Evolutionary conservation across 1,139 yeast genomes (phyloP).

Genomic region (Spencermartinsiella ligniputridi): DNA sequence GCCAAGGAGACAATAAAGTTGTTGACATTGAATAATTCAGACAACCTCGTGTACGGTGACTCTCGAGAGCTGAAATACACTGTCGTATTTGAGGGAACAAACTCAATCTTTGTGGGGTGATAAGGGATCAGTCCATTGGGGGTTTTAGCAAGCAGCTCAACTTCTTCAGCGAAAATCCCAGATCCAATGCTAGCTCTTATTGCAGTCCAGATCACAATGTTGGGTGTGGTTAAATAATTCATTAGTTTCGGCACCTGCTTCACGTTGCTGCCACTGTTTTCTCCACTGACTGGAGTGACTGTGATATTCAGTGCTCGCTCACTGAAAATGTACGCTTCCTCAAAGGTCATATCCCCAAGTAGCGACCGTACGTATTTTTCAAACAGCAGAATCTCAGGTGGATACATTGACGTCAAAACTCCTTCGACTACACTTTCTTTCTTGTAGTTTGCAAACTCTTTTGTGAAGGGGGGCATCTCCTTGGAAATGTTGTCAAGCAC

Average conservation of each 20-base stretch:
- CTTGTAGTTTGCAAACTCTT: constrained; percentile 23
- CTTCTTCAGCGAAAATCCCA: constrained; percentile 52
- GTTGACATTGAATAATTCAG: constrained; percentile 91
- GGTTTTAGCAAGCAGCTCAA: constrained; percentile 67
- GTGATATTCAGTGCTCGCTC: constrained; percentile 78
- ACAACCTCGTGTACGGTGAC: constrained; percentile 79
- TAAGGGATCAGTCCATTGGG: constrained; percentile 32
- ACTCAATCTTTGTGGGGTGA: constrained; percentile 26
- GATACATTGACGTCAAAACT: constrained; percentile 60
- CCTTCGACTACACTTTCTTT: constrained; percentile 32
- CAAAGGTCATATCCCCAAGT: constrained; percentile 85
- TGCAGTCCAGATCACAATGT: constrained; percentile 82
- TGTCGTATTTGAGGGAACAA: constrained; percentile 45
- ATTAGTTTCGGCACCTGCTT: constrained; percentile 59
- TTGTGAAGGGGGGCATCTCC: constrained; percentile 40
- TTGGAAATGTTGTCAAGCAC: constrained; percentile 38
- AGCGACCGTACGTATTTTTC: constrained; percentile 71
- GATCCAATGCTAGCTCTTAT: constrained; percentile 66
- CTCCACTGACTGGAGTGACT: constrained; percentile 57
- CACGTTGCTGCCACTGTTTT: constrained; percentile 5
- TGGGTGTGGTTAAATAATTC: constrained; percentile 88
- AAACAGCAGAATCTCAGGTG: constrained; percentile 77
- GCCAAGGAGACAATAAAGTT: constrained; percentile 87
- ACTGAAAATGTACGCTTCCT: constrained; percentile 80
- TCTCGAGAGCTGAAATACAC: constrained; percentile 35